Evolutionary conservation across 73 alveolate species (phyloP).

Genomic region (Tetrahymena malaccensis): DNA sequence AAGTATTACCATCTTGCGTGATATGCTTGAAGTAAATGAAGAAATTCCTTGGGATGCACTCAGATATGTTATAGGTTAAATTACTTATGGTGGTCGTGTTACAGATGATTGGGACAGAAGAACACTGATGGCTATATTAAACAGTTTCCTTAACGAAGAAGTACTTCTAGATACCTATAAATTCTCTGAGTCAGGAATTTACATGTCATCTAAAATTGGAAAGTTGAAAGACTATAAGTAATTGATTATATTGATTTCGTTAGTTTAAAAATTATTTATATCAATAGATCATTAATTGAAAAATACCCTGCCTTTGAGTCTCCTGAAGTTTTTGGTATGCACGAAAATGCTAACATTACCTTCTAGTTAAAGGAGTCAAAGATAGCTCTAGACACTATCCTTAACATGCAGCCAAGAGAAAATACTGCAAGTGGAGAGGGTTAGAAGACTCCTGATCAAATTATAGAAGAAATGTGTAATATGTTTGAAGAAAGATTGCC

Average conservation of each 20-base stretch:
- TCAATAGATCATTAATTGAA: conserved; percentile 49
- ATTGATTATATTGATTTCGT: neutral
- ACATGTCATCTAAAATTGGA: conserved; percentile 45
- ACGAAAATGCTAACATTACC: conserved; percentile 94
- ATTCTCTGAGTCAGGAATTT: conserved; percentile 52
- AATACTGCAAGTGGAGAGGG: neutral
- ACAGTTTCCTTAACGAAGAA: conserved; percentile 72
- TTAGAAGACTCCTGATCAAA: conserved; percentile 26
- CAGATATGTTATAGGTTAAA: conserved; percentile 83
- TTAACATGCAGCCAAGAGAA: conserved; percentile 27
- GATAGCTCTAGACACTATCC: neutral
- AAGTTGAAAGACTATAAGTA: conserved; percentile 27
- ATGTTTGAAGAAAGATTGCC: conserved; percentile 10
- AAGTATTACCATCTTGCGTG: conserved; percentile 72
- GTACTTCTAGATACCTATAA: conserved; percentile 65
- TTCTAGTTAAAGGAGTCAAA: conserved; percentile 36
- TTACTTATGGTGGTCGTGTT: conserved; percentile 97
- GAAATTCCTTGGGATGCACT: conserved; percentile 91
- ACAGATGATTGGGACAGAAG: conserved; percentile 95
- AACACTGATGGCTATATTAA: conserved; percentile 76
- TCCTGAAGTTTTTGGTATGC: conserved; percentile 96
- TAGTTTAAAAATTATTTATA: neutral
- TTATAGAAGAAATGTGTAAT: conserved; percentile 16
- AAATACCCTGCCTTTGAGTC: conserved; percentile 81
- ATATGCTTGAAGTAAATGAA: conserved; percentile 79